Evolutionary conservation across 169 alveolate genomes (phyloP).

Genomic region (Plasmodium fragile): DNA sequence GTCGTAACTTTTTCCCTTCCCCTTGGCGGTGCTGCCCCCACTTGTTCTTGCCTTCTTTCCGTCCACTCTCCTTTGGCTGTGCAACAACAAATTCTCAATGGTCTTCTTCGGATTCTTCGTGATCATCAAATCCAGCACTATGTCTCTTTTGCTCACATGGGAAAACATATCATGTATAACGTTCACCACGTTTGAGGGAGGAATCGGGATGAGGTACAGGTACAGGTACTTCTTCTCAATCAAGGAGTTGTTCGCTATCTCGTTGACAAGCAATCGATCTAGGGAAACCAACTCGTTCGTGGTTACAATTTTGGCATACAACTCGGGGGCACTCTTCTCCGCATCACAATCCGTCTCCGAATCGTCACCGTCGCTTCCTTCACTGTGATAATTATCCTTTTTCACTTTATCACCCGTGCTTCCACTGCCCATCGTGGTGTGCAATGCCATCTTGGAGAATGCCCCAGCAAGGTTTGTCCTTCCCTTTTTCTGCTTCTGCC

Average conservation of each 20-base stretch:
- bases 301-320: slow-evolving; percentile 58
- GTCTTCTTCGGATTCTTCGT: slow-evolving; percentile 68
- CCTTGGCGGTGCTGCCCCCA: neutral
- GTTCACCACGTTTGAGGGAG: slow-evolving; percentile 68
- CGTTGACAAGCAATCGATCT: slow-evolving; percentile 52
- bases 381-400: neutral
- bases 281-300: slow-evolving; percentile 68
- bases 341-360: neutral
- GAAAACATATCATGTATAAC: slow-evolving; percentile 67
- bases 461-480: neutral
- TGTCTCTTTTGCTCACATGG: slow-evolving; percentile 44
- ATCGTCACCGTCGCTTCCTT: neutral
- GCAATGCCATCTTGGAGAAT: neutral
- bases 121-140: slow-evolving; percentile 70
- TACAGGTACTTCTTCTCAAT: slow-evolving; percentile 64
- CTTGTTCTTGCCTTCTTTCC: neutral
- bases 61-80: slow-evolving; percentile 7
- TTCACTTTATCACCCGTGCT: neutral
- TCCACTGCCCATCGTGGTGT: neutral
- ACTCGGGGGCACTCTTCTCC: slow-evolving; percentile 9
- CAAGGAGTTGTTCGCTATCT: slow-evolving; percentile 61
- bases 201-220: slow-evolving; percentile 72
- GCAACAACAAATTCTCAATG: slow-evolving; percentile 35
- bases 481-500: neutral
- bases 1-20: neutral